Conservation (phyloP, 2,329 filamentous ascomycete species). For the Hymenoscyphus scutula region DNA sequence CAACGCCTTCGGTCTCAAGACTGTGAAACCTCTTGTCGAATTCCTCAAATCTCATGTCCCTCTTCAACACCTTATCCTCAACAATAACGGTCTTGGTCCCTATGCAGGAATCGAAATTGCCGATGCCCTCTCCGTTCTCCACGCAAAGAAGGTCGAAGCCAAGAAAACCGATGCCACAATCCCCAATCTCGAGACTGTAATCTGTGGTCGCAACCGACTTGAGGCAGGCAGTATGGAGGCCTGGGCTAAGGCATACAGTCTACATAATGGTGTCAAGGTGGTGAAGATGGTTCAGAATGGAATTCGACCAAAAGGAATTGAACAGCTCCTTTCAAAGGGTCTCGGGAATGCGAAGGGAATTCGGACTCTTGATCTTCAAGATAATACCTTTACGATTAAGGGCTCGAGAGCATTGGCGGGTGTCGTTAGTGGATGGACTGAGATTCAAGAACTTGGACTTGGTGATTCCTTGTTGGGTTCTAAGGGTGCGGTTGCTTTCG, state of each 20-base stretch:
- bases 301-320: conserved; percentile 90
- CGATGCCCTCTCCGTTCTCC: conserved; percentile 78
- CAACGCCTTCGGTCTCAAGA: conserved; percentile 96
- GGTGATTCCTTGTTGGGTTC: conserved; percentile 82
- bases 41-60: conserved; percentile 88
- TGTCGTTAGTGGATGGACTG: conserved; percentile 71
- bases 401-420: conserved; percentile 77
- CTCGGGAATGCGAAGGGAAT: conserved; percentile 68
- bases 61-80: conserved; percentile 90
- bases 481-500: conserved; percentile 73
- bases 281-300: conserved; percentile 99
- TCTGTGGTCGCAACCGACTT: conserved; percentile 92
- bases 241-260: conserved; percentile 84
- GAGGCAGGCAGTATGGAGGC: conserved; percentile 96
- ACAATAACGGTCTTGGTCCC: conserved; percentile 96
- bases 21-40: conserved; percentile 84
- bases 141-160: conserved; percentile 78
- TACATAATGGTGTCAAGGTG: conserved; percentile 76
- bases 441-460: conserved; percentile 79
- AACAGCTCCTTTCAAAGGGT: conserved; percentile 74
- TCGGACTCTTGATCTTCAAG: conserved; percentile 83
- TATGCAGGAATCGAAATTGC: conserved; percentile 87
- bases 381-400: conserved; percentile 89
- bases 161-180: conserved; percentile 69
- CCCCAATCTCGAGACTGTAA: conserved; percentile 88